These are phyloP conservation scores for Hexamita inflata DNA, from an alignment of 208 protist genomes.

Conservation along the genomic window DNA sequence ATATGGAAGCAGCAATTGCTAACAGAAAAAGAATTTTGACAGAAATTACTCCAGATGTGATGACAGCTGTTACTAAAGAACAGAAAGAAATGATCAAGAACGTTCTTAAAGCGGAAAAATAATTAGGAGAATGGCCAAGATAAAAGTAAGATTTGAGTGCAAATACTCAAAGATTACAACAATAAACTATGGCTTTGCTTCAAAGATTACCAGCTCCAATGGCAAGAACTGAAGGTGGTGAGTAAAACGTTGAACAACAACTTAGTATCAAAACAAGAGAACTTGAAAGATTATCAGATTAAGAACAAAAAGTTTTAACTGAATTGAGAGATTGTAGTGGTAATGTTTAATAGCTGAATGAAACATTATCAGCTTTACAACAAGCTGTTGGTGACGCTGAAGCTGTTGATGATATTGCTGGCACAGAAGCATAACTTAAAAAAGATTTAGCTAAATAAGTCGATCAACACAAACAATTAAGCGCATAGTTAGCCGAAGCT, in stretches of 20 bases:
- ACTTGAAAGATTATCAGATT: constrained; percentile 7
- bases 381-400: neutral
- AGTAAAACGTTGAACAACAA: constrained; percentile 15
- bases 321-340: neutral
- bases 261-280: neutral
- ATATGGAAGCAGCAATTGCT: neutral
- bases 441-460: neutral
- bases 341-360: neutral
- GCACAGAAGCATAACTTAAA: neutral
- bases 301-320: neutral
- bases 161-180: neutral
- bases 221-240: neutral
- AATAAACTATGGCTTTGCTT: neutral
- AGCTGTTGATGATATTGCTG: constrained; percentile 7
- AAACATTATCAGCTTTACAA: neutral
- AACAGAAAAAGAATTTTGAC: neutral
- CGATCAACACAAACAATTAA: neutral
- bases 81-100: constrained; percentile 8
- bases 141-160: neutral
- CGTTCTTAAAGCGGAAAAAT: constrained; percentile 16
- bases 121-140: neutral
- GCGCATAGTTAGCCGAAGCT: neutral
- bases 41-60: constrained; percentile 12
- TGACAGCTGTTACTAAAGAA: constrained; percentile 4
- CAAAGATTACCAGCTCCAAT: neutral